Conservation (phyloP, 306 rosid species). For the Quillaja saponaria region DNA sequence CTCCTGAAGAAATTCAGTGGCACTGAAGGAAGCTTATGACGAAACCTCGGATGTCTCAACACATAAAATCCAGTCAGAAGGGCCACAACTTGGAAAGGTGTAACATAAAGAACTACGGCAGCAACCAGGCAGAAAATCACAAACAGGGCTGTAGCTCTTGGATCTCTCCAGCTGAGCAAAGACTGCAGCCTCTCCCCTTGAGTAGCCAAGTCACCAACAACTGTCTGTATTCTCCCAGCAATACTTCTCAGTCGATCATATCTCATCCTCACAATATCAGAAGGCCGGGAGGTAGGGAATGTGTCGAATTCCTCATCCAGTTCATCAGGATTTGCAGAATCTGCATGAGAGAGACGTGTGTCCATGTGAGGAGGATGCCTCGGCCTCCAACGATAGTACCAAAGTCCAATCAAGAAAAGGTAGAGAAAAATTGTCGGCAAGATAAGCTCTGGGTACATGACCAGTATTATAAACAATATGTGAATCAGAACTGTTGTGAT, state of each 20-base stretch:
- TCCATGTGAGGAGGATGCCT: constrained; percentile 99
- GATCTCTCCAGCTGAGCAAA: constrained; percentile 97
- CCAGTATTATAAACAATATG: constrained; percentile 81
- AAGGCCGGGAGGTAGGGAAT: constrained; percentile 74
- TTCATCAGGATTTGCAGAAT: constrained; percentile 86
- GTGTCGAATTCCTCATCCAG: constrained; percentile 94
- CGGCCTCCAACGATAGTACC: constrained; percentile 98
- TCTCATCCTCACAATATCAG: constrained; percentile 87
- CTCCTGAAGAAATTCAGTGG: constrained; percentile 97
- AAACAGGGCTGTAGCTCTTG: constrained; percentile 87
- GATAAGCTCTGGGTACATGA: constrained; percentile 96
- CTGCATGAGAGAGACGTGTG: constrained; percentile 91
- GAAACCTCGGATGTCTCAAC: constrained; percentile 92
- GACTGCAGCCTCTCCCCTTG: constrained; percentile 98
- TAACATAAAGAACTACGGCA: constrained; percentile 84
- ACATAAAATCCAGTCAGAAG: constrained; percentile 81
- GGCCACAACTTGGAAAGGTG: constrained; percentile 95
- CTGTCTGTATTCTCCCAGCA: constrained; percentile 93
- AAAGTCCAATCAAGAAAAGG: constrained; percentile 93
- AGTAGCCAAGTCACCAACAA: constrained; percentile 93
- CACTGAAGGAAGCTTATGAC: constrained; percentile 95
- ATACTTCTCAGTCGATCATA: constrained; percentile 90
- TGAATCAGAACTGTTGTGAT: constrained; percentile 89
- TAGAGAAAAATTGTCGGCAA: constrained; percentile 92
- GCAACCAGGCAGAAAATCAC: constrained; percentile 89